These are phyloP conservation scores for Petunia hybrid DNA, from an alignment of 305 asterid species.

Conservation along the genomic window DNA sequence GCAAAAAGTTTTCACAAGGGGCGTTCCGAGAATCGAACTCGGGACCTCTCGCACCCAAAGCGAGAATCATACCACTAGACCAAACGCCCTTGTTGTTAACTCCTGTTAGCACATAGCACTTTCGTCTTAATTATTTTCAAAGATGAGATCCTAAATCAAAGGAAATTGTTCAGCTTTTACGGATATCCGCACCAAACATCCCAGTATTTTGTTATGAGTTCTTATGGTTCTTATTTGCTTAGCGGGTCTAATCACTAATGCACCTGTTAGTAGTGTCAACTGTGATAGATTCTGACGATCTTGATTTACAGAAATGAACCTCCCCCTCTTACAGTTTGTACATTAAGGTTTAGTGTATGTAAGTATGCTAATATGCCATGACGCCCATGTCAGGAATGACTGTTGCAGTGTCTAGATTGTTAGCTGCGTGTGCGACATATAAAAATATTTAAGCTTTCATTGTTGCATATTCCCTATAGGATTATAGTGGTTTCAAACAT, in stretches of 20 bases:
- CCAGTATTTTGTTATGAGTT: not conserved
- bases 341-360: too few species aligned
- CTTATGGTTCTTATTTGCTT: not conserved
- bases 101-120: not conserved
- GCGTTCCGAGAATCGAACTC: conserved; percentile 78
- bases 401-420: too few species aligned
- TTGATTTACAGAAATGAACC: too few species aligned
- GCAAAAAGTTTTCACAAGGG: conserved; percentile 31
- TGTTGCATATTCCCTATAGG: too few species aligned
- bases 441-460: too few species aligned
- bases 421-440: too few species aligned
- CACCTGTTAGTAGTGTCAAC: not conserved
- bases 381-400: too few species aligned
- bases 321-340: too few species aligned
- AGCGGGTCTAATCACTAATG: not conserved
- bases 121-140: too few species aligned
- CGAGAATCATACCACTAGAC: conserved; percentile 77
- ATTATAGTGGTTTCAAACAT: too few species aligned
- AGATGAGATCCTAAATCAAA: not conserved
- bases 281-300: too few species aligned
- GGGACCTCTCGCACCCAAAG: conserved; percentile 80
- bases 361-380: too few species aligned
- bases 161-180: not conserved
- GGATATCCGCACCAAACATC: not conserved
- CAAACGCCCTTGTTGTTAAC: conserved; percentile 44